These are phyloP conservation scores for Cyphellophora attinorum DNA, from an alignment of 2,329 filamentous ascomycete genomes.

Conservation along the genomic window DNA sequence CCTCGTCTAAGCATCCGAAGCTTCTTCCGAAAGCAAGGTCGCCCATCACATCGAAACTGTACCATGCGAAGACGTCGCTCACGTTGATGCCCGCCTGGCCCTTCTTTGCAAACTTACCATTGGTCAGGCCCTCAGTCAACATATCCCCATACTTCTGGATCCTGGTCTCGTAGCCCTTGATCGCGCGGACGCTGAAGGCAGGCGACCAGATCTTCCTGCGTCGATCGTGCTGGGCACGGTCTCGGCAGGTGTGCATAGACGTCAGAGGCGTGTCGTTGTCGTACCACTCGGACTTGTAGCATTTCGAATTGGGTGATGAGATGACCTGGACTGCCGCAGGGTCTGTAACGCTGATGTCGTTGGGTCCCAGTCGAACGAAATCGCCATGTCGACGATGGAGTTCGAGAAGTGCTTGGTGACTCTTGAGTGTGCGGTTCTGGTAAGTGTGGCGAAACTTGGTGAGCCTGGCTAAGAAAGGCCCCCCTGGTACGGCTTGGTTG, in stretches of 20 bases:
- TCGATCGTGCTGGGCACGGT: slow-evolving; percentile 26
- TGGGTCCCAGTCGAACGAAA: slow-evolving; percentile 14
- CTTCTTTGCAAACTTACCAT: slow-evolving; percentile 6
- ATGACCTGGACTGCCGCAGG: slow-evolving; percentile 24
- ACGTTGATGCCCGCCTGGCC: slow-evolving; percentile 25
- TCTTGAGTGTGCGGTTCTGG: slow-evolving; percentile 3
- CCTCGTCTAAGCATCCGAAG: slow-evolving; percentile 23
- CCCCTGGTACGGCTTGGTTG: slow-evolving; percentile 21
- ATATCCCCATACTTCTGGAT: slow-evolving; percentile 26
- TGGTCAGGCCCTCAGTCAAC: slow-evolving; percentile 24
- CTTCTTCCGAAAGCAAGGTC: slow-evolving; percentile 25
- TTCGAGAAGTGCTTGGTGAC: slow-evolving; percentile 5
- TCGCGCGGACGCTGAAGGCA: slow-evolving; percentile 30
- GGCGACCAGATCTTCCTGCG: slow-evolving; percentile 31
- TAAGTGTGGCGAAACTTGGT: slow-evolving; percentile 9
- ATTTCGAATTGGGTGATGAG: slow-evolving; percentile 28
- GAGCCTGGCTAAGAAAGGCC: slow-evolving; percentile 19
- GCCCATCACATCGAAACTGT: slow-evolving; percentile 27
- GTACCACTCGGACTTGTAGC: slow-evolving; percentile 34
- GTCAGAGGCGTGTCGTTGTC: slow-evolving; percentile 22
- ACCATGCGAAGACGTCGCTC: slow-evolving; percentile 26
- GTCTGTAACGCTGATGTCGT: slow-evolving; percentile 13
- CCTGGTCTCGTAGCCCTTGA: slow-evolving; percentile 32
- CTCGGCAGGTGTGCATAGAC: slow-evolving; percentile 30
- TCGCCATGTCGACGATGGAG: slow-evolving; percentile 14